Evolutionary conservation across 2,329 filamentous ascomycete species (phyloP), one percentile per base, ranked within the genome.

Genomic region (Didymella glomerata): DNA sequence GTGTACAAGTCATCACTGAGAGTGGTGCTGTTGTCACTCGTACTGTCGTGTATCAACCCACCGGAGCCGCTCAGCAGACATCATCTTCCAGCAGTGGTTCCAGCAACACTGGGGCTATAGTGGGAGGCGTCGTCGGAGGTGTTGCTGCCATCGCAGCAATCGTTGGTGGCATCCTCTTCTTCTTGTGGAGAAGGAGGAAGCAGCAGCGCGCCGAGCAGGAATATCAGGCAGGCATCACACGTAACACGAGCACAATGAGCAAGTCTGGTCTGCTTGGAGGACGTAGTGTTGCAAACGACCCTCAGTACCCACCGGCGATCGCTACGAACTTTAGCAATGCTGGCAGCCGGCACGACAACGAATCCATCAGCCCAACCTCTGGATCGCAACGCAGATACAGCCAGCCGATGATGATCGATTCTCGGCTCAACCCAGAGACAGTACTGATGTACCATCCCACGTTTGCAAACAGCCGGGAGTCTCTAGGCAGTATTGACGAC

Each of bases 171-270:
- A 63, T 76, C 1, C 63, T 82, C 32, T 76, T 82, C 48, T 63
- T 81, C 28, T 74, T 80, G 45, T 74, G 77, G 68, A 73, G 78
- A 48, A 75, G 72, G 34, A 66, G 58, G 51, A 67, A 65, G 46
- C 67, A 72, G 40, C 62, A 63, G 47, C 60, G 63, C 30, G 50
- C 64, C 22, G 54, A 69, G 16, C 57, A 67, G 32, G 61, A 69
- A n/a, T 61, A 62, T 10, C 64, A 65, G 32, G 61, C 66, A 3
- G 70, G 71, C 36, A 69, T 76, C 55, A 64, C 71, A 11, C 74
- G 81, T 20, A 82, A 83, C 54, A 76, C 76, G 18, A 83, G 80
- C 69, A 80, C 81, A 14, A 75, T 83, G 66, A 83, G 80, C 68
- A 80, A 77, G 67, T 76, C 79, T 18, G 81, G 81, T 14, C 71